Base-by-base conservation (phyloP, 2,329 filamentous ascomycete species). In the Cytospora chrysosperma region DNA sequence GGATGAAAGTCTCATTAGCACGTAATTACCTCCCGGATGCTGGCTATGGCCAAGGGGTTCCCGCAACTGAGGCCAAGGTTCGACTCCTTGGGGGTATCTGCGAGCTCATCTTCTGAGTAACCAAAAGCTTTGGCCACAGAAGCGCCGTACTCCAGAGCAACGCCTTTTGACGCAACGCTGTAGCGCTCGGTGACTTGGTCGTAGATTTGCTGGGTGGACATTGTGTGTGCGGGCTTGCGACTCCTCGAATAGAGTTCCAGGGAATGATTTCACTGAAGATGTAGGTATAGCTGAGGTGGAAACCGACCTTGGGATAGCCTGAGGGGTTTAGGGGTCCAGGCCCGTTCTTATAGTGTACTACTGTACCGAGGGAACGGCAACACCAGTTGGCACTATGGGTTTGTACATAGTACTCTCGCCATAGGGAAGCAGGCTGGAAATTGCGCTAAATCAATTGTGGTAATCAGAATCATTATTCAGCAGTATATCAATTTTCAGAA, bases 31-130 rank as follows among this genome's bases (percentile, higher is more conserved):
- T 80, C 75, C 61, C 74, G 73, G 10, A 85, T 60, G 34, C 74
- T 79, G 3, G 83, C 79, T 9, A 81, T 73, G 4, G 78, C 81
- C 5, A 83, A 63, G 2, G 83, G 82, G 60, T 85, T 85, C 8
- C 83, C 82, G 61, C 82, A 85, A 73, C 80, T 81, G 4, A 85
- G 69, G 0, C 82, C 83, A 4, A 85, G 73, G 67, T 85, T 85
- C 28, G 82, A 73, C 50, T 77, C 78, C 10, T 75, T 66, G 0
- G 82, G 81, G 32, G 81, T 76, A n/a, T 67, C 71, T 21, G 71
- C 69, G 1, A 85, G 77, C 57, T 85, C 81, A 32, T 80, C 75
- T 10, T 76, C 73, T 15, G 75, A 75, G 70, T 85, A 86, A 4
- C 83, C 83, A 68, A 85, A 85, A 0, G 83, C 78, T 56, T 75